Evolutionary conservation across 148 eudicot genomes (phyloP).

Genomic region (Chenopodium berlandieri): DNA sequence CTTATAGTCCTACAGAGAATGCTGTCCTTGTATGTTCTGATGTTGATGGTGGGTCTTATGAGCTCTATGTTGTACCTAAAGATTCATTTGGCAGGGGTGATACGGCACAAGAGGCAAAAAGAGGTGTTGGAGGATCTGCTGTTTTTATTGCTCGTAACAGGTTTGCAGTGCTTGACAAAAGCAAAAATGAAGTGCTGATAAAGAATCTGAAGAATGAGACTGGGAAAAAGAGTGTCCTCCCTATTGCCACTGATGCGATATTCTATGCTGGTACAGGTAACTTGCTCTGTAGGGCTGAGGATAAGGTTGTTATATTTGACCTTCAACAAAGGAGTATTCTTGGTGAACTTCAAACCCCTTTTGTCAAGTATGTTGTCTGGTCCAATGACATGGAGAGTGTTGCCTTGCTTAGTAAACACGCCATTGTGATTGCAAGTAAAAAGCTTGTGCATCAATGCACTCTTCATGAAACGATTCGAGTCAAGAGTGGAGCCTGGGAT

Average conservation of each 20-base stretch:
- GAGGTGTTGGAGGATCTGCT: slow-evolving; percentile 77
- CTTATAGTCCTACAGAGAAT: slow-evolving; percentile 81
- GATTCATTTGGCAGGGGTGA: slow-evolving; percentile 67
- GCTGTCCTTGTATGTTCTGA: slow-evolving; percentile 79
- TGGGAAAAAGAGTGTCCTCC: slow-evolving; percentile 65
- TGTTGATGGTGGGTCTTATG: slow-evolving; percentile 79
- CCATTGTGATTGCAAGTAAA: slow-evolving; percentile 67
- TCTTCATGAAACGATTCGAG: slow-evolving; percentile 81
- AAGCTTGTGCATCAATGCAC: slow-evolving; percentile 78
- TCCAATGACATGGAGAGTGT: slow-evolving; percentile 90
- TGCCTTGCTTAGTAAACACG: slow-evolving; percentile 80
- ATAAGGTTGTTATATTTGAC: slow-evolving; percentile 70
- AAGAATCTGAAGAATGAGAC: slow-evolving; percentile 80
- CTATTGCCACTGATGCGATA: slow-evolving; percentile 69
- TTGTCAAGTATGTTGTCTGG: slow-evolving; percentile 80
- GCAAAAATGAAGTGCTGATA: slow-evolving; percentile 59
- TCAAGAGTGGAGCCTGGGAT: slow-evolving; percentile 92
- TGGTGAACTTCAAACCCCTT: slow-evolving; percentile 76
- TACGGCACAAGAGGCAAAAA: slow-evolving; percentile 63
- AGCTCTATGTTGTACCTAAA: slow-evolving; percentile 68
- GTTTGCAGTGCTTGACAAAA: slow-evolving; percentile 84
- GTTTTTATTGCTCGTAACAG: slow-evolving; percentile 80
- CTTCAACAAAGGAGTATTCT: slow-evolving; percentile 77
- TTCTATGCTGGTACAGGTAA: slow-evolving; percentile 88
- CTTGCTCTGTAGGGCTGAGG: slow-evolving; percentile 78